Base-by-base conservation (phyloP, 2,329 filamentous ascomycete genomes). In the Sclerotinia subarctica region DNA sequence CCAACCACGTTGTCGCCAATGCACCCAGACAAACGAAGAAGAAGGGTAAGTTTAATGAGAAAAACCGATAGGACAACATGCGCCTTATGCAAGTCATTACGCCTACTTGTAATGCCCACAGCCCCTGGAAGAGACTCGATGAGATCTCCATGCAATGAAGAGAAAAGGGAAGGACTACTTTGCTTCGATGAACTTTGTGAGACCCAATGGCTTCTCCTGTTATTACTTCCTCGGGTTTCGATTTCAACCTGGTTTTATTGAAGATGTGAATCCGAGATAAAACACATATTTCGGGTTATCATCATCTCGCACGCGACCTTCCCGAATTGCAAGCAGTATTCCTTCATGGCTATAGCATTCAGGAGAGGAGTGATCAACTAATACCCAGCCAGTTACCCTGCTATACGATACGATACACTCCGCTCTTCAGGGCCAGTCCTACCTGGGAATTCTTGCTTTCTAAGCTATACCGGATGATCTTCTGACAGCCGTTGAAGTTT, bases 1-100 rank as follows among this genome's bases (percentile, higher is more conserved):
- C 64, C 72, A 75, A 74, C 73, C 74, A 76, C 72, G 72, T 74
- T 76, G 68, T 75, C 73, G 71, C 65, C 70, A 69, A 72, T 71
- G 70, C 69, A 73, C 49, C 52, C 70, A 56, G 62, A 72, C 74
- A 75, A 75, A 76, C 75, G 74, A 65, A 73, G 70, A 60, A 71
- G 69, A 67, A 68, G 47, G 60, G 51, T 70, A 47, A 54, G 57
- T 58, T 42, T 62, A 63, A 53, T 64, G 46, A 51, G 56, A 42
- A 35, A 19, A n/a, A 47, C 59, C 68, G 66, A 74, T 73, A 73
- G 72, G 72, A 57, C 69, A 54, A 58, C 24, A 64, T 70, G 69
- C 69, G 71, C 69, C 69, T 69, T 67, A 67, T 67, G 65, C 65
- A 67, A 52, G 65, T 67, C 72, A 73, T 67, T 62, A 69, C 68